phyloP scores from a whole-genome alignment of 108 stramenopile genomes.

The Aurantiochytrium sp. region DNA sequence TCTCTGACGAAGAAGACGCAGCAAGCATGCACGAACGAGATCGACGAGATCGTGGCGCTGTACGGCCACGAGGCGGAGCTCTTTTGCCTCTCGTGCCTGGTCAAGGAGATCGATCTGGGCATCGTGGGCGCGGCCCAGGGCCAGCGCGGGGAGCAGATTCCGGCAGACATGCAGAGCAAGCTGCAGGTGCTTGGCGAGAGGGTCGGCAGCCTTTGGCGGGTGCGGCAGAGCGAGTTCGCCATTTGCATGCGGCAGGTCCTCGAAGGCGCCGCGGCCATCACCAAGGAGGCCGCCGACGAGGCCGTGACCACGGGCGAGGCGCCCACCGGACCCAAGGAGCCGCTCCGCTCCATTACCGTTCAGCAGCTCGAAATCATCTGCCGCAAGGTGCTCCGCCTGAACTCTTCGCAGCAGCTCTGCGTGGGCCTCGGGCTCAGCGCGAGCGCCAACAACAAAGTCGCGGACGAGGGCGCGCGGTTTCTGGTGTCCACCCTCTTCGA shows the following conservation, averaged over 20 bases:
- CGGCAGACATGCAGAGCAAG: not conserved
- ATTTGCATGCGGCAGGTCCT: not conserved
- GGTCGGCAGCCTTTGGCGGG: not conserved
- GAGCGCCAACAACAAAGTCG: not conserved
- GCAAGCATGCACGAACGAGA: not conserved
- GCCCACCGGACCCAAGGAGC: not conserved
- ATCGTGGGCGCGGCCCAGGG: not conserved
- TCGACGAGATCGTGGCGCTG: not conserved
- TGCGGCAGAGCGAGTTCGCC: not conserved
- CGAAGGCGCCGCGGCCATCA: not conserved
- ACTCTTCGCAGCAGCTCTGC: not conserved
- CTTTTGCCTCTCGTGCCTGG: slow-evolving; percentile 14
- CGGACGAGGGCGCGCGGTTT: slow-evolving; percentile 6
- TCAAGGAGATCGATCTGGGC: not conserved
- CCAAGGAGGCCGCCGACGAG: not conserved
- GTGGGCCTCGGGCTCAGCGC: not conserved
- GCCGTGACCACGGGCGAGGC: not conserved
- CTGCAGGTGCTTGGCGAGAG: not conserved
- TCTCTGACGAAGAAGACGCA: not conserved
- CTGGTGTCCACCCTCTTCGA: not conserved
- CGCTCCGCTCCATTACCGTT: not conserved
- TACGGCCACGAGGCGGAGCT: slow-evolving; percentile 1
- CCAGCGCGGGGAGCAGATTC: not conserved
- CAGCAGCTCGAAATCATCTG: not conserved
- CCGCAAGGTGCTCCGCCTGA: not conserved